These are phyloP conservation scores for Domatiomyces globalis DNA, from an alignment of 2,329 filamentous ascomycete genomes.

Conservation along the genomic window DNA sequence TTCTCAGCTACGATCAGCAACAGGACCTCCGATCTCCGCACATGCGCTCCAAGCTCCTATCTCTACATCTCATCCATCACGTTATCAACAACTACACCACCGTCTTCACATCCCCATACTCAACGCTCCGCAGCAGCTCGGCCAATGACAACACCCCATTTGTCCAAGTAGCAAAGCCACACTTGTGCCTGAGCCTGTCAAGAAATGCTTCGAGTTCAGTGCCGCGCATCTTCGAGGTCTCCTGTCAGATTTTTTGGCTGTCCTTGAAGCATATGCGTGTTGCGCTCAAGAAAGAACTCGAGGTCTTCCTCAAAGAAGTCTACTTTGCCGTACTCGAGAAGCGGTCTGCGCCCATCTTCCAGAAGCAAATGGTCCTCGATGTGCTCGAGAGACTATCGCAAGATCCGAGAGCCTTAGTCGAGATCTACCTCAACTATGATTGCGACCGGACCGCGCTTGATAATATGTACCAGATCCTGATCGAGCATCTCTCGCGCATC, in stretches of 20 bases:
- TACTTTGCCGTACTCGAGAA: constrained; percentile 86
- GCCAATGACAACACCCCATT: constrained; percentile 75
- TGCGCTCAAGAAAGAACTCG: constrained; percentile 95
- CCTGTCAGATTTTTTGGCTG: constrained; percentile 94
- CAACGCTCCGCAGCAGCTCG: constrained; percentile 79
- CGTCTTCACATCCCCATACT: constrained; percentile 81
- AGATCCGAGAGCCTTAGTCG: constrained; percentile 78
- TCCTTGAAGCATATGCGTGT: constrained; percentile 90
- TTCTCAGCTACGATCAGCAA: constrained; percentile 75
- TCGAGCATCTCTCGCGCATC: constrained; percentile 83
- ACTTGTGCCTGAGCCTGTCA: constrained; percentile 86
- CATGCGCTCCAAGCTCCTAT: constrained; percentile 94
- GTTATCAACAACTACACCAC: constrained; percentile 85
- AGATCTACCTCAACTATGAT: constrained; percentile 96
- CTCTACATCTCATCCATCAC: constrained; percentile 87
- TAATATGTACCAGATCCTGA: constrained; percentile 89
- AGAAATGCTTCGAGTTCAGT: constrained; percentile 91
- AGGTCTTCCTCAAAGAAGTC: constrained; percentile 95
- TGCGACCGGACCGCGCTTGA: constrained; percentile 84
- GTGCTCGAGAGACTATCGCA: constrained; percentile 71
- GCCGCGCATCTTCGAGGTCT: constrained; percentile 83
- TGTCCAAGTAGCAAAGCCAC: constrained; percentile 89
- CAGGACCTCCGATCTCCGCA: constrained; percentile 86
- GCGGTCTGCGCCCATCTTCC: constrained; percentile 68
- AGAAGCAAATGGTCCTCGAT: constrained; percentile 83